A percentile compares a stretch with the other conserved stretches of the same genome.
These are phyloP conservation scores for Paracorniculantispora psalliotae DNA, from an alignment of 2,329 filamentous ascomycete genomes.

Conservation along the genomic window DNA sequence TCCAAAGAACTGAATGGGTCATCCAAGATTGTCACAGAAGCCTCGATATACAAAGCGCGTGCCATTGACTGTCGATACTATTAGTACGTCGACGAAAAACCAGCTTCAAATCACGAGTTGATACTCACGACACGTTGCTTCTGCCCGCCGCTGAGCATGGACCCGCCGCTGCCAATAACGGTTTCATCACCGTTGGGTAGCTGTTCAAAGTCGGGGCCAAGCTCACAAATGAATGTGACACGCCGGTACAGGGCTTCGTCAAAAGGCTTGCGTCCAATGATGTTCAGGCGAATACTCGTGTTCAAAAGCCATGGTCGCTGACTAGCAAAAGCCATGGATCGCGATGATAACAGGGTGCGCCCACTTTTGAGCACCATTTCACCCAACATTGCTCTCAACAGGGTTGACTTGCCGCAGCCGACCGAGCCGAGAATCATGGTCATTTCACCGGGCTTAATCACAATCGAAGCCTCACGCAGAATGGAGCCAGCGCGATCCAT, in stretches of 20 bases:
- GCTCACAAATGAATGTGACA: neutral
- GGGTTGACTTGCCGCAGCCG: slow-evolving; percentile 7
- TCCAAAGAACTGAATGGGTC: slow-evolving; percentile 6
- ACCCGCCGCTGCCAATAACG: neutral
- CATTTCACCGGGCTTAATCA: neutral
- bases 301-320: slow-evolving; percentile 40
- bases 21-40: neutral
- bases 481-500: neutral
- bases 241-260: neutral
- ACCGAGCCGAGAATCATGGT: slow-evolving; percentile 4
- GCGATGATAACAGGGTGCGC: neutral
- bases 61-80: neutral
- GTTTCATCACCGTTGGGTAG: slow-evolving; percentile 5
- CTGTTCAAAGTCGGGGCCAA: neutral
- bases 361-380: neutral
- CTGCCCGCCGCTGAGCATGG: slow-evolving; percentile 4
- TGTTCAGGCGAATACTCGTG: slow-evolving; percentile 33
- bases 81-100: neutral
- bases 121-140: slow-evolving; percentile 3
- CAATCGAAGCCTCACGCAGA: neutral
- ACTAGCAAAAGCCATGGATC: slow-evolving; percentile 11
- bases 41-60: neutral
- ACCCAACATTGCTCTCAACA: slow-evolving; percentile 1
- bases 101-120: neutral
- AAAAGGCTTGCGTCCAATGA: slow-evolving; percentile 25